phyloP scores from a whole-genome alignment of 352 stramenopile genomes.

The Thraustotheca clavata region DNA sequence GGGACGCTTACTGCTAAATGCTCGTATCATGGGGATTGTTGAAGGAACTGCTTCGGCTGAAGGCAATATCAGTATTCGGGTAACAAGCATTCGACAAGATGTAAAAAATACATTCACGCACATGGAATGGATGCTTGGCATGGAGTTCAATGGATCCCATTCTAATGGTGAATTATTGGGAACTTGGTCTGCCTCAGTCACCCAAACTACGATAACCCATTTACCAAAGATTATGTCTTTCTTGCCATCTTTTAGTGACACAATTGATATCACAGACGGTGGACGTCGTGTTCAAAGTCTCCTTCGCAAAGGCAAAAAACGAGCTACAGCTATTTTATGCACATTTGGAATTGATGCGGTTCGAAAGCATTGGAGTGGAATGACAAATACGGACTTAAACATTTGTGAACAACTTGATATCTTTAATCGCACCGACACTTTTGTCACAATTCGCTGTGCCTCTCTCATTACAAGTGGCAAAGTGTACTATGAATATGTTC shows the following conservation, averaged over 20 bases:
- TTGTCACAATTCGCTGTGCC: background rate
- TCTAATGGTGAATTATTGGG: background rate
- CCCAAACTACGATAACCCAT: background rate
- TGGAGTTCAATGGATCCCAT: conserved; percentile 7
- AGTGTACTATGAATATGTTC: conserved; percentile 12
- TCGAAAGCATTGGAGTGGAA: background rate
- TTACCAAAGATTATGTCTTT: conserved; percentile 8
- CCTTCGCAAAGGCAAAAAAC: conserved; percentile 14
- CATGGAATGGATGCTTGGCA: conserved; percentile 7
- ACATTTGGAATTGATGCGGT: background rate
- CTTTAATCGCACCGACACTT: conserved; percentile 15
- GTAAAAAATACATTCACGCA: background rate
- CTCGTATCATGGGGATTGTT: background rate
- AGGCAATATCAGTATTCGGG: background rate
- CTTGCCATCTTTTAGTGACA: conserved; percentile 5
- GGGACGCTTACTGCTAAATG: background rate
- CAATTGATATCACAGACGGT: conserved; percentile 3
- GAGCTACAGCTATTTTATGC: background rate
- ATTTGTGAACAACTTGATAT: background rate
- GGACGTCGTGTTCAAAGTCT: conserved; percentile 4
- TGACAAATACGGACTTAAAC: background rate
- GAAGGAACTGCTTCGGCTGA: background rate
- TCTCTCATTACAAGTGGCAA: background rate
- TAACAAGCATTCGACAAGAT: background rate
- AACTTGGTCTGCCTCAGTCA: background rate